These are phyloP conservation scores for Nicotiana sylvestris DNA, from an alignment of 257 asterid species.

Conservation along the genomic window DNA sequence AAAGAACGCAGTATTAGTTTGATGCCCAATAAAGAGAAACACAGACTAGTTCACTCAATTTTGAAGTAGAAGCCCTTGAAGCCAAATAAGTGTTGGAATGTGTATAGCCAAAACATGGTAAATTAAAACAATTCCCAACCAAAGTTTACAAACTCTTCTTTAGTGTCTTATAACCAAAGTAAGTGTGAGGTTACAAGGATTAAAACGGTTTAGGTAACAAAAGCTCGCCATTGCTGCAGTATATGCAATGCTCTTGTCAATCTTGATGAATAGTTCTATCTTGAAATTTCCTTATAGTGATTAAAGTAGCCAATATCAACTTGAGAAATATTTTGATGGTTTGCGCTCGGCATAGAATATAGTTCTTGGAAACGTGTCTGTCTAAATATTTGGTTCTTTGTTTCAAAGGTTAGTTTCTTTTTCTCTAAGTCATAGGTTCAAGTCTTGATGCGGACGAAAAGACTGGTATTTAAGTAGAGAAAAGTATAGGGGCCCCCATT, in stretches of 20 bases:
- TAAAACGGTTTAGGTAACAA: background rate
- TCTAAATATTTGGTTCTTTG: background rate
- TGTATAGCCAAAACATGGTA: too few relatives aligned
- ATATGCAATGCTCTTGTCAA: background rate
- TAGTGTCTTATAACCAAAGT: background rate
- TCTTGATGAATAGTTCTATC: background rate
- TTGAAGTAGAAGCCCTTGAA: too few relatives aligned
- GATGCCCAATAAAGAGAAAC: background rate
- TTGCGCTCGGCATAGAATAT: background rate
- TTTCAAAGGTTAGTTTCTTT: background rate
- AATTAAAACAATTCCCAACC: conserved; percentile 1
- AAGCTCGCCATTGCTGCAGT: background rate
- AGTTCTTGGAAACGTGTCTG: background rate
- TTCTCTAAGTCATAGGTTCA: too few relatives aligned
- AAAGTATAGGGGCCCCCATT: too few relatives aligned
- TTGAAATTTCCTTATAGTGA: conserved; percentile 1
- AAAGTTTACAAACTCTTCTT: background rate
- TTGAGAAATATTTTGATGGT: background rate
- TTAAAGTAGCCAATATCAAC: background rate
- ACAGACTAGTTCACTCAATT: too few relatives aligned
- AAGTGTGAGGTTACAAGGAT: background rate
- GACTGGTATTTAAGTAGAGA: too few relatives aligned
- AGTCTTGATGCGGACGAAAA: too few relatives aligned
- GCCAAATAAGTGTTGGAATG: too few relatives aligned
- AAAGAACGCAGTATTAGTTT: background rate